These are phyloP conservation scores for Coemansia javaensis DNA, from an alignment of 192 early-diverging fungal species.

Conservation along the genomic window DNA sequence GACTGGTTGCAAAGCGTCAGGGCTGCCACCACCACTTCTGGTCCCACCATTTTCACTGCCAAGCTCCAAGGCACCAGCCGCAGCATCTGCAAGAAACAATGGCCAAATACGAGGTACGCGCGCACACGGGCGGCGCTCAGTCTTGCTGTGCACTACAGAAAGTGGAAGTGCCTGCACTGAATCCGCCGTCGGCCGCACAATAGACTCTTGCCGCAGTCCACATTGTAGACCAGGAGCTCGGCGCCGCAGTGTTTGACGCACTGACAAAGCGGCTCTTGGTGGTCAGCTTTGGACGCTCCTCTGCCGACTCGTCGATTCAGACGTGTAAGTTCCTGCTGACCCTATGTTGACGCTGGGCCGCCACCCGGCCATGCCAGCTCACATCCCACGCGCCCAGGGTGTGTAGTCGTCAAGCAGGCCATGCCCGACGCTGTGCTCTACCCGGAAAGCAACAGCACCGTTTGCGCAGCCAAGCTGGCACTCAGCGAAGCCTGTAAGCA, in stretches of 20 bases:
- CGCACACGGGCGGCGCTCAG: no score
- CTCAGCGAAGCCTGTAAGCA: constrained; percentile 13
- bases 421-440: constrained; percentile 8
- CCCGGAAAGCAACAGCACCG: background rate
- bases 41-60: background rate
- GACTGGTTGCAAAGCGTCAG: no score
- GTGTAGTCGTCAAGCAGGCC: constrained; percentile 24
- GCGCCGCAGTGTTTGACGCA: constrained; percentile 24
- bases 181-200: background rate
- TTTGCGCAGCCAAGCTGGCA: constrained; percentile 4
- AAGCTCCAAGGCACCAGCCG: no score
- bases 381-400: no score
- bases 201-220: constrained; percentile 20
- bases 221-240: constrained; percentile 9
- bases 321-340: constrained; percentile 1
- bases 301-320: background rate
- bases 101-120: constrained; percentile 4
- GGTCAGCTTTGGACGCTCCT: background rate
- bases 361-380: no score
- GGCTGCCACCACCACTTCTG: no score
- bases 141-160: no score
- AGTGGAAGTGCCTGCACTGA: background rate
- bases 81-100: no score
- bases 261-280: constrained; percentile 1
- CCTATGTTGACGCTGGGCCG: background rate